phyloP scores from a whole-genome alignment of 768 basidiomycete species.

The Amanita pallidorosea region DNA sequence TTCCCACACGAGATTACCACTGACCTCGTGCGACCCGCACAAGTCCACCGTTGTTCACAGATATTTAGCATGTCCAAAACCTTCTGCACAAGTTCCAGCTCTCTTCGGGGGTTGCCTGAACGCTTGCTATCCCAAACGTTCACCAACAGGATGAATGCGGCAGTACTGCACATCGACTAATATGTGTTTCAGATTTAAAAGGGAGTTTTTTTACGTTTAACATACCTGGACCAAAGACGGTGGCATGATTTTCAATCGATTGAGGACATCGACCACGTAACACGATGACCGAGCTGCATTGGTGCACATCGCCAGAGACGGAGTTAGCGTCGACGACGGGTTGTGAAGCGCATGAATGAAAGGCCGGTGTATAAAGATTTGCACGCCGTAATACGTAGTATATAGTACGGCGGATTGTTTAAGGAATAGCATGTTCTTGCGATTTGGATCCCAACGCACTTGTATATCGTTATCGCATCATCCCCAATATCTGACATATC shows the following conservation, averaged over 20 bases:
- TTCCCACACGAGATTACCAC: conserved; percentile 4
- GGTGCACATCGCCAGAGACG: conserved; percentile 66
- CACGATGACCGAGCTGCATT: conserved; percentile 73
- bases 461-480: no score
- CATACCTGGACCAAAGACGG: neutral
- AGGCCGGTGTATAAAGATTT: conserved; percentile 69
- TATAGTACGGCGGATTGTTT: conserved; percentile 53
- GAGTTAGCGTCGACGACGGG: conserved; percentile 38
- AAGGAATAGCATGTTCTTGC: conserved; percentile 33
- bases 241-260: conserved; percentile 20
- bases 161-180: conserved; percentile 28
- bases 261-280: conserved; percentile 59
- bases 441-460: conserved; percentile 33
- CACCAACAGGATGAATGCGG: conserved; percentile 49
- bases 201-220: neutral
- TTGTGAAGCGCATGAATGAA: conserved; percentile 57
- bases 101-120: conserved; percentile 31
- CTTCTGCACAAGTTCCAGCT: conserved; percentile 49
- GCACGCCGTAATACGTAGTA: conserved; percentile 39
- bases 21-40: conserved; percentile 30
- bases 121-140: conserved; percentile 57
- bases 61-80: conserved; percentile 41
- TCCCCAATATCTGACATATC: no score
- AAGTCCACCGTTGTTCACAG: conserved; percentile 29
- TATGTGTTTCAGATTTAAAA: neutral